phyloP scores from a whole-genome alignment of 2,329 filamentous ascomycete species.

The Colletotrichum abscissum region DNA sequence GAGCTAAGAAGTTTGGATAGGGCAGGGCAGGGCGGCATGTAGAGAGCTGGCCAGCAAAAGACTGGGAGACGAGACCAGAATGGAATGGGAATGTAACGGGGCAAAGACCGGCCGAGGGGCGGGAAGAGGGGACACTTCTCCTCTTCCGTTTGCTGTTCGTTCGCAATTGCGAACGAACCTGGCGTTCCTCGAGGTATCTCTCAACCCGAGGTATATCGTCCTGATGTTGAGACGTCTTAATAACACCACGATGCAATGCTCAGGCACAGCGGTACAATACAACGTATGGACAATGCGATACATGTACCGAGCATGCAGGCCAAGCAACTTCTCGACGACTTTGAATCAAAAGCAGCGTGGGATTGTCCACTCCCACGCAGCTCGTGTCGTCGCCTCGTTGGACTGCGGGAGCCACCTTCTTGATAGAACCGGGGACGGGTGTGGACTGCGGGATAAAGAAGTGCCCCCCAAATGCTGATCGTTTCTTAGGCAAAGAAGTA shows the following conservation, averaged over 20 bases:
- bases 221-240: background rate
- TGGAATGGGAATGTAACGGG: conserved; percentile 20
- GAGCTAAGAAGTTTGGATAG: background rate
- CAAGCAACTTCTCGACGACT: background rate
- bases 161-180: conserved; percentile 36
- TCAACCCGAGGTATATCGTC: background rate
- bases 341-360: conserved; percentile 26
- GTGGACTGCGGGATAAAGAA: conserved; percentile 15
- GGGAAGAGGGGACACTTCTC: conserved; percentile 1
- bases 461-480: conserved; percentile 21
- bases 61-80: background rate
- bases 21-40: conserved; percentile 5
- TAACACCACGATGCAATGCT: background rate
- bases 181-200: conserved; percentile 16
- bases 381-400: conserved; percentile 34
- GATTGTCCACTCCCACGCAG: conserved; percentile 25
- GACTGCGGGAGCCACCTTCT: conserved; percentile 14
- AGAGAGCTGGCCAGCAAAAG: conserved; percentile 4
- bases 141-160: conserved; percentile 22
- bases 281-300: background rate
- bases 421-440: conserved; percentile 5
- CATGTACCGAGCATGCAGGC: background rate
- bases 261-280: conserved; percentile 8
- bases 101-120: background rate
- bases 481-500: background rate